Conservation (phyloP, 2,329 filamentous ascomycete genomes). For the Talaromyces sp. region DNA sequence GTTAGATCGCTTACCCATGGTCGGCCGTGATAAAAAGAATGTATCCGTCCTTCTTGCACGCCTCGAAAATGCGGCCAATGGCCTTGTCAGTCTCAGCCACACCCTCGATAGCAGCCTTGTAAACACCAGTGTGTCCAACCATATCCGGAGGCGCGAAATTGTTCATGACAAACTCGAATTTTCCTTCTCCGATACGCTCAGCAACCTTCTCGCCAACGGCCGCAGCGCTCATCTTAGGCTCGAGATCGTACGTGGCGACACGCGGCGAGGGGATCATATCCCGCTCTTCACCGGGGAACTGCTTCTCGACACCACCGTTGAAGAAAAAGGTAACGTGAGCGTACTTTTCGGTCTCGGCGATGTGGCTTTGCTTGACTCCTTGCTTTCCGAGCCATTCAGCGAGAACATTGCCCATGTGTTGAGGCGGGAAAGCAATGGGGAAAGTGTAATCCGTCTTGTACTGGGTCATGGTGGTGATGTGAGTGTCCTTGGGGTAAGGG, state of each 20-base stretch:
- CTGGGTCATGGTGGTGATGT: slow-evolving; percentile 93
- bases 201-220: slow-evolving; percentile 83
- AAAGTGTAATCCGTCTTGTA: slow-evolving; percentile 97
- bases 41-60: slow-evolving; percentile 90
- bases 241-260: slow-evolving; percentile 86
- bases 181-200: slow-evolving; percentile 78
- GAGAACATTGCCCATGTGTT: slow-evolving; percentile 96
- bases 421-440: slow-evolving; percentile 85
- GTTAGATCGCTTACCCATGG: slow-evolving; percentile 63
- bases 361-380: slow-evolving; percentile 84
- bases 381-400: slow-evolving; percentile 94
- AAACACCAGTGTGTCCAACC: slow-evolving; percentile 98
- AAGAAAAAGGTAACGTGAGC: slow-evolving; percentile 99
- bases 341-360: slow-evolving; percentile 99
- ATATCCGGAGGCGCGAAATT: slow-evolving; percentile 99
- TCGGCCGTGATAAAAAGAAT: slow-evolving; percentile 93
- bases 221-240: slow-evolving; percentile 93
- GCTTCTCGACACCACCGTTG: slow-evolving; percentile 97
- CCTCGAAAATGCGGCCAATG: slow-evolving; percentile 87
- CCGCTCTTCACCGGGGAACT: slow-evolving; percentile 84
- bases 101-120: slow-evolving; percentile 85
- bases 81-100: slow-evolving; percentile 85
- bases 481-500: slow-evolving; percentile 82
- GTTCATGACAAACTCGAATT: slow-evolving; percentile 98
- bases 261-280: slow-evolving; percentile 94